Evolutionary conservation across 495 filamentous ascomycete genomes (phyloP).

Genomic region (Glonium stellatum): DNA sequence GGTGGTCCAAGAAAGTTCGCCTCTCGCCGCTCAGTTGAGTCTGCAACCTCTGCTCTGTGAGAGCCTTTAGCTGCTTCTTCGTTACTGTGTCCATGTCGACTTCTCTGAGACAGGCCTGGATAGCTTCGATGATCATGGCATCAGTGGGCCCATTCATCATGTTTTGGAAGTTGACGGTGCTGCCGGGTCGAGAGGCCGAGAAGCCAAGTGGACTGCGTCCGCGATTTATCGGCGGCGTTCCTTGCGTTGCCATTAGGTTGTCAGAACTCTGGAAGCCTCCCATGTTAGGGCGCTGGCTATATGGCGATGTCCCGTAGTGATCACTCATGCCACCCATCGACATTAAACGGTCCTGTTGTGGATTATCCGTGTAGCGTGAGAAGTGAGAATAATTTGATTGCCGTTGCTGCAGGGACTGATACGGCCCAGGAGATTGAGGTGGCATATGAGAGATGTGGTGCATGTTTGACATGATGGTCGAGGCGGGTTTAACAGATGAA

Average conservation of each 20-base stretch:
- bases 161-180: conserved; percentile 70
- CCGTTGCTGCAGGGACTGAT: conserved; percentile 33
- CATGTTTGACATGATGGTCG: conserved; percentile 84
- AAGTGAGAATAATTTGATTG: conserved; percentile 43
- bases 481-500: conserved; percentile 88
- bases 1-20: conserved; percentile 73
- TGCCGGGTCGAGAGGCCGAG: conserved; percentile 52
- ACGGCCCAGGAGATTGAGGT: conserved; percentile 26
- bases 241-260: conserved; percentile 48
- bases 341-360: conserved; percentile 45
- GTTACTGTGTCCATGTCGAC: conserved; percentile 93
- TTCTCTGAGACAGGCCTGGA: conserved; percentile 74
- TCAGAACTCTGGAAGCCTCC: conserved; percentile 48
- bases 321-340: conserved; percentile 57
- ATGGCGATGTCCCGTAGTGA: conserved; percentile 44
- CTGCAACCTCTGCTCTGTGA: conserved; percentile 88
- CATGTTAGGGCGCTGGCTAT: conserved; percentile 44
- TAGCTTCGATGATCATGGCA: conserved; percentile 66
- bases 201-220: conserved; percentile 35
- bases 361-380: conserved; percentile 31
- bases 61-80: conserved; percentile 85
- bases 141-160: conserved; percentile 59
- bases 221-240: conserved; percentile 42
- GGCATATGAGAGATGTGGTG: conserved; percentile 41
- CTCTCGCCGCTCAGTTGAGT: conserved; percentile 78